Percentiles rank a stretch among this genome's conserved stretches.
phyloP scores from a whole-genome alignment of 1,284 basidiomycete genomes.

The Naganishia cerealis region DNA sequence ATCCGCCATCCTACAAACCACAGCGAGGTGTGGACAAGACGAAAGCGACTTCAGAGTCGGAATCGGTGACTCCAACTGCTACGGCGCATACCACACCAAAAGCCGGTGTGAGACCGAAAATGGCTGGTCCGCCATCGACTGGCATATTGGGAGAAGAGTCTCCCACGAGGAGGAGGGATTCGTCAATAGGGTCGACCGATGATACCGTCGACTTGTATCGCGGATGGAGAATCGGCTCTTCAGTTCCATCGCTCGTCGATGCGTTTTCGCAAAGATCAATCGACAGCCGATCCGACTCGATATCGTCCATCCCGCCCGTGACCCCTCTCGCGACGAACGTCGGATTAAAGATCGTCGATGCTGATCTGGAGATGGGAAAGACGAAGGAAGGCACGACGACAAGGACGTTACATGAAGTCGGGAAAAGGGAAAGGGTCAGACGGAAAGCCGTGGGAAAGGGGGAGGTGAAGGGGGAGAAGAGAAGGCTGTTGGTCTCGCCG shows the following conservation, averaged over 20 bases:
- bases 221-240: not conserved
- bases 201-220: not conserved
- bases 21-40: not conserved
- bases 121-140: not conserved
- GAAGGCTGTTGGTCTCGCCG: not conserved
- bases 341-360: conserved; percentile 8
- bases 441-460: not conserved
- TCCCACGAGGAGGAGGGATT: conserved; percentile 1
- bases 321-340: not conserved
- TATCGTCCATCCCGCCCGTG: not conserved
- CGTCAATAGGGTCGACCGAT: not conserved
- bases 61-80: conserved; percentile 17
- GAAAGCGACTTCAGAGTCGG: not conserved
- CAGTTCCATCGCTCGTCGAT: conserved; percentile 8
- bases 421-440: not conserved
- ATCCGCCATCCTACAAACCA: not conserved
- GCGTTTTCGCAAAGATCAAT: conserved; percentile 4
- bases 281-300: not conserved
- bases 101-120: conserved; percentile 5
- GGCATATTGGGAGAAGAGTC: not conserved
- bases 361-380: not conserved
- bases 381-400: not conserved
- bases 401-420: conserved; percentile 10
- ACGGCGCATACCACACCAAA: conserved; percentile 16
- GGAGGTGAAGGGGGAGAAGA: not conserved